Base-by-base conservation (phyloP, 2,329 filamentous ascomycete species). In the Exophiala mesophila region DNA sequence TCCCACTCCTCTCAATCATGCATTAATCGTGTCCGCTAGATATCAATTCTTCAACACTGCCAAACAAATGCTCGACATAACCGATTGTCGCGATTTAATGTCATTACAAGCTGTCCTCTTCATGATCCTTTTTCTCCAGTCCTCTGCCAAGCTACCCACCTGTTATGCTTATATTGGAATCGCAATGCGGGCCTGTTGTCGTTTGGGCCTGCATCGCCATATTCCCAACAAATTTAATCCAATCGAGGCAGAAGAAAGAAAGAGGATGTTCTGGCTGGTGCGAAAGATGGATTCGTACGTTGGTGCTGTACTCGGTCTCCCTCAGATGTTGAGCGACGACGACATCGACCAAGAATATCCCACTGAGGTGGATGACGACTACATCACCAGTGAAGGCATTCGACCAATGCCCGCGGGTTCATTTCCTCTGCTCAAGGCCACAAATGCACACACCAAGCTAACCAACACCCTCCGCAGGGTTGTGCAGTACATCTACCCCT, bases 81-180 rank as follows among this genome's bases (percentile, higher is more conserved):
- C 72, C 1, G 71, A 75, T 48, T 88, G 84, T 54, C 79, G 85
- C 34, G 85, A 89, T 58, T 69, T 90, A 31, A 76, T 73, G 15
- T 85, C 85, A 1, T 67, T 90, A 6, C 85, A 92, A 60, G 79
- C 83, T 2, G 72, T 92, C 5, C 67, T 88, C 15, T 88, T 87
- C 59, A 85, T 88, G 74, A 83, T 88, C 36, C 68, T 90, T 2
- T 92, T 89, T 58, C 71, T 90, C 1, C 86, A 92, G 57, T 80
- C 83, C 2, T 85, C 86, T 2, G 84, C 85, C 7, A 86, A 87
- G 58, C 67, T 90, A 20, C 85, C 81, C 58, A 83, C 80, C 7
- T 90, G 85, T 59, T 90, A 90, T 62, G 79, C 84, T 0, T 88
- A 87, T 54, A 75, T 90, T 35, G 85, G 85, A 5, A 83, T 90